These are phyloP conservation scores for Davidsoniella virescens DNA, from an alignment of 2,329 filamentous ascomycete species.

Conservation along the genomic window DNA sequence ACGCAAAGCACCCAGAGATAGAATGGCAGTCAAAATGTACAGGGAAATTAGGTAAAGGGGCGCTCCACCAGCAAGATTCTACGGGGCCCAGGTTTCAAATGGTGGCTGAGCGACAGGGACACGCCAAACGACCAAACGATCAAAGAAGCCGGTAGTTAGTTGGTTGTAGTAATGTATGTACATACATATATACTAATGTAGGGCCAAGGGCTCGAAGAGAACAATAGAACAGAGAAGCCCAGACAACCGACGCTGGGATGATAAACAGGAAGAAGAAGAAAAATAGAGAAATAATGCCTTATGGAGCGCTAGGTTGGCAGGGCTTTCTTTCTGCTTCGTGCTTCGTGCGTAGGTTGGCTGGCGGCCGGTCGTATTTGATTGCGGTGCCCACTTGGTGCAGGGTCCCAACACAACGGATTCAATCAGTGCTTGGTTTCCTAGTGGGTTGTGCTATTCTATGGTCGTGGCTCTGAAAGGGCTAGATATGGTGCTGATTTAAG, in stretches of 20 bases:
- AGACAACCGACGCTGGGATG: conserved; percentile 4
- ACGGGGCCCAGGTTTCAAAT: conserved; percentile 8
- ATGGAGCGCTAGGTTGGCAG: neutral
- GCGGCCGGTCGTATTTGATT: neutral
- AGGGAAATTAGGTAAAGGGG: conserved; percentile 14
- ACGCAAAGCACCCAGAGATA: neutral
- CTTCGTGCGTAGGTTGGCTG: neutral
- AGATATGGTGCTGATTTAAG: too few species aligned
- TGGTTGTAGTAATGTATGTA: too few species aligned
- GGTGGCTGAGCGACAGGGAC: conserved; percentile 12
- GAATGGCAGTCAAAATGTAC: conserved; percentile 7
- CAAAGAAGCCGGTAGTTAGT: too few species aligned
- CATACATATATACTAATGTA: too few species aligned
- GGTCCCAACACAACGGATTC: neutral
- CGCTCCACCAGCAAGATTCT: conserved; percentile 5
- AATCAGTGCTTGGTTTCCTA: neutral
- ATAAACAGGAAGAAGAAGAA: neutral
- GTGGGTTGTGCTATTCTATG: neutral
- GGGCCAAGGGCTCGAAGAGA: neutral
- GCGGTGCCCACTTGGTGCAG: conserved; percentile 1
- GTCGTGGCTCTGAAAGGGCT: too few species aligned
- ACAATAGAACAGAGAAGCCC: neutral
- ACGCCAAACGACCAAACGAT: neutral
- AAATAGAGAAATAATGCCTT: neutral
- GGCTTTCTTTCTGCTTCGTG: neutral